Percentiles rank a stretch among this genome's conserved stretches.
phyloP scores from a whole-genome alignment of 805 yeast species.

The Torulaspora delbrueckii region DNA sequence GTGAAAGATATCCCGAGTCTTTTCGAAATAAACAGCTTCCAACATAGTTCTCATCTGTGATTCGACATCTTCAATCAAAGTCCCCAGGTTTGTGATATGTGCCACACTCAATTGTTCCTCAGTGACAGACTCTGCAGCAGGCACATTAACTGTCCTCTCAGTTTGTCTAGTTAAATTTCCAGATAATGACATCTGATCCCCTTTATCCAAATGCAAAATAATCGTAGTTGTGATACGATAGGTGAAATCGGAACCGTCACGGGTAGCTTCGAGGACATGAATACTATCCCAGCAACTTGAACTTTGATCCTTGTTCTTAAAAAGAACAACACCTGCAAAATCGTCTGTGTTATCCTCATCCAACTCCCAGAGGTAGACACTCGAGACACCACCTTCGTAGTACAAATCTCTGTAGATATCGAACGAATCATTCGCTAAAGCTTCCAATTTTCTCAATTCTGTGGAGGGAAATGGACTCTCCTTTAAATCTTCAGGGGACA shows the following conservation, averaged over 20 bases:
- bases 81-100: slow-evolving; percentile 85
- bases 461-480: slow-evolving; percentile 75
- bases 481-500: slow-evolving; percentile 44
- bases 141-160: slow-evolving; percentile 46
- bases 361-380: slow-evolving; percentile 90
- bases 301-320: slow-evolving; percentile 53
- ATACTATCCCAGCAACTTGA: slow-evolving; percentile 84
- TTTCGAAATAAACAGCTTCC: slow-evolving; percentile 93
- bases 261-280: slow-evolving; percentile 78
- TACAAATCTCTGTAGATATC: slow-evolving; percentile 90
- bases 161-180: slow-evolving; percentile 86
- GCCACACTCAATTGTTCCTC: slow-evolving; percentile 40
- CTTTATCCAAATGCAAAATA: slow-evolving; percentile 59
- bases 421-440: slow-evolving; percentile 81
- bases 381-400: slow-evolving; percentile 89
- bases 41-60: slow-evolving; percentile 78
- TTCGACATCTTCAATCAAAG: slow-evolving; percentile 82
- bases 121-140: slow-evolving; percentile 23
- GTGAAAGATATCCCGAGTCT: slow-evolving; percentile 81
- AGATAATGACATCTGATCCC: slow-evolving; percentile 48
- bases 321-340: slow-evolving; percentile 86
- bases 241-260: slow-evolving; percentile 37
- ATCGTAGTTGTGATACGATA: slow-evolving; percentile 86
- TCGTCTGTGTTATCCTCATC: slow-evolving; percentile 45
- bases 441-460: slow-evolving; percentile 66